Base-by-base conservation (phyloP, 257 asterid species). In the Apocynum venetum region DNA sequence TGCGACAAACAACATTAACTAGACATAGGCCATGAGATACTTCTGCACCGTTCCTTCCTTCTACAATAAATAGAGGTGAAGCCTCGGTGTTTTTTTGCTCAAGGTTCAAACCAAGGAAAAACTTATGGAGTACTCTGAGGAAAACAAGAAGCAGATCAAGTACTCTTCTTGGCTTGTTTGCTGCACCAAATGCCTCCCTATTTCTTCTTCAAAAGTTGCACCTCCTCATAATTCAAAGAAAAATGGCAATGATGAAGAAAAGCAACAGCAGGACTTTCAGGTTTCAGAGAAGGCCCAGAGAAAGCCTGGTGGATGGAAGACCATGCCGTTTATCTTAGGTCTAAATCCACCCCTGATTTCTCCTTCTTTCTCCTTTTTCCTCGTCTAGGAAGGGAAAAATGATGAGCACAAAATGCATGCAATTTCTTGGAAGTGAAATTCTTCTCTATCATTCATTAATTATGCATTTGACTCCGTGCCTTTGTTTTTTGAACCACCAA, bases 301-400 rank as follows among this genome's bases (percentile, higher is more conserved):
- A 49, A 80, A 67, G 79, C 81, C 81, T 12, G 94, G 96, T 48
- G 96, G 97, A 46, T 91, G 97, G 97, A 93, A 82, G 71, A 86
- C 96, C 83, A 91, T 93, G 90, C 91, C 96, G 19, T 91, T 80
- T 31, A 79, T 93, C 66, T 82, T 93, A 76, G 97, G 97, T 93
- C 36, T 49, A 6, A 15, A 15, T 55, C 60, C 6, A 36, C 9
- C 40, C 3, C 3, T n/a, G 12, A 3, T 11, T 46, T 19, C 35
- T 60, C 61, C 31, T 36, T 63, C 65, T 47, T 31, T 53, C 48
- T 8, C 36, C 35, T 5, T 10, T 38, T 51, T 11, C 3, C 40
- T 19, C 31, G 0, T 25, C 31, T 25, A 25, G 31, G 31, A 25
- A 25, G 31, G 31, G 31, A 25, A 25, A 25, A 25, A 25, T 25